Evolutionary conservation across 768 basidiomycete genomes (phyloP), one percentile per base, ranked within the genome.

Genomic region (Lentinula boryana): DNA sequence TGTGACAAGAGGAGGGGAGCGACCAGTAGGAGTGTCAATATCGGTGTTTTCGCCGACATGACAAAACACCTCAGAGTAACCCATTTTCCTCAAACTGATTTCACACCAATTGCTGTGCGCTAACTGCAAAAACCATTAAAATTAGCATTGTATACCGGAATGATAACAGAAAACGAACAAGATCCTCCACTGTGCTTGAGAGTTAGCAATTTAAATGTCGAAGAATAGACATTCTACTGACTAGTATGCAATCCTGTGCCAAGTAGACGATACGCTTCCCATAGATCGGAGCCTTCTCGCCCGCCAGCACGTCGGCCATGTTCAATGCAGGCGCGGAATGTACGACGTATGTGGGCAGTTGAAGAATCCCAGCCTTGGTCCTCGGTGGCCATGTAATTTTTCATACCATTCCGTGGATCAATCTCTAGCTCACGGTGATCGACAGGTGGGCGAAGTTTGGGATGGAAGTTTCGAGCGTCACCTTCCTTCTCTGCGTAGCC

Each of bases 101-200:
- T 94, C 90, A 71, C 87, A 87, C 82, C 87, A 92, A 72, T 93
- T 86, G 68, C 84, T 85, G 69, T 92, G 91, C 1, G 90, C 89
- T 12, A 87, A 74, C 43, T 48, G 23, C 3, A 3, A 27, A 6
- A 12, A 23, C n/a, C 4, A 21, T 9, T 23, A 27, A 18, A 6
- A 27, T 48, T 6, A 23, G 18, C 12, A 18, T 48, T 23, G 18
- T 0, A n/a, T 9, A 8, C 46, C 12, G 16, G n/a, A 6, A n/a
- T n/a, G 0, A 12, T 21, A 4, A 23, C 4, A 27, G 9, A 23
- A 48, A 7, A 48, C 46, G 9, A 12, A 48, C 46, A 9, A 91
- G 78, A 69, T 93, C 89, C 68, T 91, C 89, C 72, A 86, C 56
- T 58, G 31, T 8, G 18, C 5, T 53, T 53, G 4, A 43, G 7